Percentiles rank a stretch among this genome's conserved stretches.
Evolutionary conservation across 192 early-diverging fungal genomes (phyloP).

Genomic region (Pilaira anomala): DNA sequence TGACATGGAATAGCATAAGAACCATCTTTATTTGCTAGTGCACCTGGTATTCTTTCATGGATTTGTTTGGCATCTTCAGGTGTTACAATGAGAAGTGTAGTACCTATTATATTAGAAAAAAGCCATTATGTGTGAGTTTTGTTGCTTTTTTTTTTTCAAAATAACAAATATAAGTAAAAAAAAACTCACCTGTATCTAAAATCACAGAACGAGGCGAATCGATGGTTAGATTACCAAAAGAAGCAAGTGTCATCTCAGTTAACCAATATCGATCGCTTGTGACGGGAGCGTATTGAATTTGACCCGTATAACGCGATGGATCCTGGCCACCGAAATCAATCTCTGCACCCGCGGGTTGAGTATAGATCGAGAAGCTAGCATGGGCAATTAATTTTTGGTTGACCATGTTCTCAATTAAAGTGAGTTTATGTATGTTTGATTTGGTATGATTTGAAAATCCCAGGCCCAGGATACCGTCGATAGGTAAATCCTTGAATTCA

Average conservation of each 20-base stretch:
- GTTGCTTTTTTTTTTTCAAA: not conserved
- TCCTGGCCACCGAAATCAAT: conserved; percentile 52
- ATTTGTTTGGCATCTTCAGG: conserved; percentile 38
- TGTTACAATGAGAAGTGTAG: conserved; percentile 49
- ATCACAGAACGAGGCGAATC: conserved; percentile 30
- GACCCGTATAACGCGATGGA: conserved; percentile 42
- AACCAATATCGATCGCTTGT: conserved; percentile 57
- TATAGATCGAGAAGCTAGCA: conserved; percentile 24
- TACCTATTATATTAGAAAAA: conserved; percentile 14
- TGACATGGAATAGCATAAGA: conserved; percentile 28
- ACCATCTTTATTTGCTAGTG: conserved; percentile 15
- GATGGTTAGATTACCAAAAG: conserved; percentile 27
- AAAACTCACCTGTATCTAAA: conserved; percentile 45
- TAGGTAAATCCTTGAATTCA: conserved; percentile 18
- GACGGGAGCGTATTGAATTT: conserved; percentile 48
- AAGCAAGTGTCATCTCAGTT: conserved; percentile 34
- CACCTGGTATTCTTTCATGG: conserved; percentile 42
- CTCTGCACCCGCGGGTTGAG: conserved; percentile 15
- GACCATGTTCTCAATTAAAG: not conserved
- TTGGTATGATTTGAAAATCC: conserved; percentile 13
- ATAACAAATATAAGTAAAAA: not conserved
- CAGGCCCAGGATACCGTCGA: conserved; percentile 30
- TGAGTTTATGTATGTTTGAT: not conserved
- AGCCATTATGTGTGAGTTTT: not conserved
- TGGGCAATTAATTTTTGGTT: not conserved